Conservation (phyloP, 495 filamentous ascomycete genomes). For the Hypoxylon fuscum region DNA sequence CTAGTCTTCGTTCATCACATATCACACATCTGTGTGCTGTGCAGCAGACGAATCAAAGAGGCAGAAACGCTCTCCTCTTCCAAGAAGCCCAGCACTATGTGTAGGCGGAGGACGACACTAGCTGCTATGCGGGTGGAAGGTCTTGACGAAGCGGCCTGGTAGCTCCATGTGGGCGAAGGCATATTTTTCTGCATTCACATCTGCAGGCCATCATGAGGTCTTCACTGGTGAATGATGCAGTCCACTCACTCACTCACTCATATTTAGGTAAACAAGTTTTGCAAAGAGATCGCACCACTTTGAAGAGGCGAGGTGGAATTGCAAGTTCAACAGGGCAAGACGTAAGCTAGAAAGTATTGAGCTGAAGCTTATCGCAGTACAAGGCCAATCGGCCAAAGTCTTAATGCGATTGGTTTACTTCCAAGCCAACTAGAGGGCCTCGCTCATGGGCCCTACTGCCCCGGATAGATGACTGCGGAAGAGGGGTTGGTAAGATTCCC, state of each 20-base stretch:
- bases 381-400: background rate
- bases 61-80: conserved; percentile 11
- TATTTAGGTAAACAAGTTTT: conserved; percentile 26
- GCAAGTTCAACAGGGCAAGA: conserved; percentile 4
- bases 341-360: background rate
- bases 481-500: background rate
- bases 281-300: conserved; percentile 14
- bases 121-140: background rate
- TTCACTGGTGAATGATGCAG: conserved; percentile 27
- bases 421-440: too few relatives aligned
- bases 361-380: conserved; percentile 9
- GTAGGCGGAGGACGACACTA: background rate
- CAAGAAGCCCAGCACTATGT: conserved; percentile 3
- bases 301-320: background rate
- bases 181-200: conserved; percentile 23
- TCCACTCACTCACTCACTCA: conserved; percentile 5
- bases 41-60: conserved; percentile 37
- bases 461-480: background rate
- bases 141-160: conserved; percentile 21
- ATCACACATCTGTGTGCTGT: conserved; percentile 40
- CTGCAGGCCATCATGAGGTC: conserved; percentile 30
- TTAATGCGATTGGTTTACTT: too few relatives aligned
- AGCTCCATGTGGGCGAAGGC: conserved; percentile 31
- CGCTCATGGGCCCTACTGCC: too few relatives aligned
- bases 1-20: conserved; percentile 33